Percentiles rank a stretch among this genome's conserved stretches.
Evolutionary conservation across 1,284 basidiomycete species (phyloP).

Genomic region (Athelia sp.): DNA sequence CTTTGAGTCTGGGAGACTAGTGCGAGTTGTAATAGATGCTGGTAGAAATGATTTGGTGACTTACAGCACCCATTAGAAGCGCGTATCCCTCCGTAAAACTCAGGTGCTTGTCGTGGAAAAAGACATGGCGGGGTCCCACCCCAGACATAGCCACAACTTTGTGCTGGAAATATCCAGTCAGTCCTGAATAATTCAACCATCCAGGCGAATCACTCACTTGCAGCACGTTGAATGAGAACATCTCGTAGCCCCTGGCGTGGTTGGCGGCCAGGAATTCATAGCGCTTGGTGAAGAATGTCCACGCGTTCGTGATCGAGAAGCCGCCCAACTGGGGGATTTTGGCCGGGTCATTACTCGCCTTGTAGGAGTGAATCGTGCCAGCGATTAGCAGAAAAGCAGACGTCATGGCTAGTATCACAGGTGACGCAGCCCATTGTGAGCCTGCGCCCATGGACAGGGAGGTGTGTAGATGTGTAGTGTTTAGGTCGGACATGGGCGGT

Average conservation of each 20-base stretch:
- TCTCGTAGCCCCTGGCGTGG: constrained; percentile 13
- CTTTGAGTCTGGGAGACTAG: constrained; percentile 19
- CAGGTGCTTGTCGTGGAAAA: constrained; percentile 26
- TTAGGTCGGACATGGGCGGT: too few relatives aligned
- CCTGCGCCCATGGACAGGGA: too few relatives aligned
- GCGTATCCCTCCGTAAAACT: constrained; percentile 28
- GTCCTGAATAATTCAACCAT: background rate
- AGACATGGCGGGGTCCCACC: constrained; percentile 24
- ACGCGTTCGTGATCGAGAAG: constrained; percentile 12
- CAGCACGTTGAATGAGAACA: constrained; percentile 18
- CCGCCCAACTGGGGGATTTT: constrained; percentile 9
- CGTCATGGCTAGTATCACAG: too few relatives aligned
- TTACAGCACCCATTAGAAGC: constrained; percentile 27
- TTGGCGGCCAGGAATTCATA: constrained; percentile 14
- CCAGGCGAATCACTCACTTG: constrained; percentile 15
- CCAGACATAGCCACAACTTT: constrained; percentile 26
- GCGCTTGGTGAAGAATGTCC: constrained; percentile 15
- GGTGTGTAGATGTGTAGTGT: too few relatives aligned
- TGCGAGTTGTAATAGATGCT: background rate
- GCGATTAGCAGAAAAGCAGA: too few relatives aligned
- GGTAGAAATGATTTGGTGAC: constrained; percentile 1
- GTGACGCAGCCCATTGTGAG: too few relatives aligned
- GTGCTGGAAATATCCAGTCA: too few relatives aligned
- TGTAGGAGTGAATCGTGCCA: too few relatives aligned
- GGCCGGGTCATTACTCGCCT: background rate